Evolutionary conservation across 768 basidiomycete species (phyloP).

Genomic region (Cystofilobasidium capitatum): DNA sequence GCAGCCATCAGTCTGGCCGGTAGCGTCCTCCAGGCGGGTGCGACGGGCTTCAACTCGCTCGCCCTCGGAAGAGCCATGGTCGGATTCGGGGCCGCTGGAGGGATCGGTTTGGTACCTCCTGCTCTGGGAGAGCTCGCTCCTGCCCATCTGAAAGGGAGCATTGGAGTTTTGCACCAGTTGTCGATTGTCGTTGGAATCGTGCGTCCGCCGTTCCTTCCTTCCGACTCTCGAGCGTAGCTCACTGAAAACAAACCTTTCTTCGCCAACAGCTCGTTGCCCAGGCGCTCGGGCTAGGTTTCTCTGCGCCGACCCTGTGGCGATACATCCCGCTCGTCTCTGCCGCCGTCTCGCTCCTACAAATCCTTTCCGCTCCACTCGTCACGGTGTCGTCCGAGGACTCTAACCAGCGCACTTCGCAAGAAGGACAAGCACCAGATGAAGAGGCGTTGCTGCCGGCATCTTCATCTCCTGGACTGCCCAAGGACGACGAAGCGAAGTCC

Average conservation of each 20-base stretch:
- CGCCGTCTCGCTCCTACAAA: conserved; percentile 30
- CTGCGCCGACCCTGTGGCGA: conserved; percentile 32
- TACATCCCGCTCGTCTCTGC: conserved; percentile 32
- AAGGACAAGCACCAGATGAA: too few species aligned
- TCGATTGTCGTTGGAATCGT: conserved; percentile 37
- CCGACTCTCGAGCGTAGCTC: neutral
- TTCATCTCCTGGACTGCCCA: too few species aligned
- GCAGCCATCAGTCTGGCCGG: neutral
- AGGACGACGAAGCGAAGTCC: too few species aligned
- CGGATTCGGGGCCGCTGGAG: conserved; percentile 62
- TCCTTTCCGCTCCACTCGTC: conserved; percentile 19
- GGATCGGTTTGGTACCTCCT: conserved; percentile 60
- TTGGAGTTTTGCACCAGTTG: conserved; percentile 37
- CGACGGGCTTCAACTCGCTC: neutral
- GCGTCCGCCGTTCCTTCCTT: neutral
- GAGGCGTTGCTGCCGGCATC: too few species aligned
- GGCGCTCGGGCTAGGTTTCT: conserved; percentile 33
- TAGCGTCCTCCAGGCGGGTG: neutral
- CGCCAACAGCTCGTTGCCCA: conserved; percentile 30
- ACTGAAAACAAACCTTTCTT: neutral
- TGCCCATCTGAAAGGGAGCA: conserved; percentile 48
- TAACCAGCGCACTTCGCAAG: neutral
- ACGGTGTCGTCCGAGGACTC: neutral
- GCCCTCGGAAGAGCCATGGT: conserved; percentile 7
- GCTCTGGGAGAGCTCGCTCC: conserved; percentile 54